Evolutionary conservation across 208 protist genomes (phyloP).

Genomic region (Vickermania spadyakhi): DNA sequence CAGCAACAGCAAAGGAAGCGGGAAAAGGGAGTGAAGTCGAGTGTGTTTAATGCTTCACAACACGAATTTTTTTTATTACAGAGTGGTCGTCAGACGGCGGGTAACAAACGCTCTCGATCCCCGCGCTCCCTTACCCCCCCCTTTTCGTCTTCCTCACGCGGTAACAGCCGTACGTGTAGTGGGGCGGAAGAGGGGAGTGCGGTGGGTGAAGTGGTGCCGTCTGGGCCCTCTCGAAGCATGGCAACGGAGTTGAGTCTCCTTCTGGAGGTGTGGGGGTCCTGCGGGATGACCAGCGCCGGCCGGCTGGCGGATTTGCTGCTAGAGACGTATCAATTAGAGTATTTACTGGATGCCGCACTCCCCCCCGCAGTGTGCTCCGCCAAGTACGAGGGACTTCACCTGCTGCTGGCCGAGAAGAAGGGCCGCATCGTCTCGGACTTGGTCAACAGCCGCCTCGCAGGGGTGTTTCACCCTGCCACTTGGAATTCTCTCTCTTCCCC

Average conservation of each 20-base stretch:
- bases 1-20: conserved; percentile 1
- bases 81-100: not conserved
- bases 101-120: not conserved
- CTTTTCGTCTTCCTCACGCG: conserved; percentile 5
- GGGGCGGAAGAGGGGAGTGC: not conserved
- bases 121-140: not conserved
- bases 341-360: conserved; percentile 79
- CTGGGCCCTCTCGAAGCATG: conserved; percentile 31
- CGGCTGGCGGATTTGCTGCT: conserved; percentile 30
- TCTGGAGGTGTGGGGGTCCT: conserved; percentile 14
- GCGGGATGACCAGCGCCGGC: conserved; percentile 23
- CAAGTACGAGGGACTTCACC: conserved; percentile 67
- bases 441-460: conserved; percentile 25
- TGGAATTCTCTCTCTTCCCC: too few relatives aligned
- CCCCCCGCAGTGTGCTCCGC: conserved; percentile 82
- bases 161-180: conserved; percentile 2
- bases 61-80: too few relatives aligned
- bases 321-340: conserved; percentile 74
- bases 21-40: too few relatives aligned
- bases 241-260: conserved; percentile 24
- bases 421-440: conserved; percentile 51
- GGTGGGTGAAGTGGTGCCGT: not conserved
- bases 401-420: conserved; percentile 55
- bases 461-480: conserved; percentile 15
- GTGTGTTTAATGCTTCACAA: too few relatives aligned